Evolutionary conservation across 768 basidiomycete genomes (phyloP).

Genomic region (Tricholoma furcatifolium): DNA sequence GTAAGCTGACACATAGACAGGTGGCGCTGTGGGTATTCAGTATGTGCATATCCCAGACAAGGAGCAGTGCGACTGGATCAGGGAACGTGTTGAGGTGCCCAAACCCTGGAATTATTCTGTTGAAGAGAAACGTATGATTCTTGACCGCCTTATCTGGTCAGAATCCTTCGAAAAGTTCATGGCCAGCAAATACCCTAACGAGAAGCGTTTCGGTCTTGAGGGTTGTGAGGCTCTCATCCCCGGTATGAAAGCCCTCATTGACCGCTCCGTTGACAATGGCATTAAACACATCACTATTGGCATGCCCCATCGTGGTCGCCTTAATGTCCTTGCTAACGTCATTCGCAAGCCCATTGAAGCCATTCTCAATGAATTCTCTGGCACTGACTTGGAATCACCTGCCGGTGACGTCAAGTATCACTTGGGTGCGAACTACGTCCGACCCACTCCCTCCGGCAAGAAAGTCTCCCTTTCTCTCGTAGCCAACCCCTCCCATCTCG

Average conservation of each 20-base stretch:
- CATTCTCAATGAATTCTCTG: conserved; percentile 95
- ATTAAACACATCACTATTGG: conserved; percentile 96
- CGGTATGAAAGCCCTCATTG: conserved; percentile 99
- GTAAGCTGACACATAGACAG: conserved; percentile 32
- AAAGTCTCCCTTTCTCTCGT: conserved; percentile 96
- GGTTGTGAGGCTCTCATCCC: conserved; percentile 97
- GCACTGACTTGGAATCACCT: conserved; percentile 67
- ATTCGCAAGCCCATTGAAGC: conserved; percentile 98
- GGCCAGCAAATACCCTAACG: conserved; percentile 97
- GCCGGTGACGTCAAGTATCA: conserved; percentile 99
- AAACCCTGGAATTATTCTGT: conserved; percentile 97
- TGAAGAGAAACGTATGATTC: conserved; percentile 98
- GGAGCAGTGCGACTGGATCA: conserved; percentile 99
- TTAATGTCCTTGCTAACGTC: conserved; percentile 97
- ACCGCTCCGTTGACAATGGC: conserved; percentile 95
- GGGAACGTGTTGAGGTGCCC: conserved; percentile 92
- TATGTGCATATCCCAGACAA: conserved; percentile 97
- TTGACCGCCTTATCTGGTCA: conserved; percentile 99
- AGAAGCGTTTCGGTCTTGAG: conserved; percentile 98
- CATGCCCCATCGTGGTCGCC: conserved; percentile 98
- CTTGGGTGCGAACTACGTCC: conserved; percentile 97
- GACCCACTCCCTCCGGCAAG: conserved; percentile 97
- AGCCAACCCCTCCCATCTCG: conserved; percentile 97
- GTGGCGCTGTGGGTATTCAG: conserved; percentile 85
- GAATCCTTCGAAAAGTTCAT: conserved; percentile 99